Base-by-base conservation (phyloP, 2,329 filamentous ascomycete species). In the Pochonia chlamydosporia region DNA sequence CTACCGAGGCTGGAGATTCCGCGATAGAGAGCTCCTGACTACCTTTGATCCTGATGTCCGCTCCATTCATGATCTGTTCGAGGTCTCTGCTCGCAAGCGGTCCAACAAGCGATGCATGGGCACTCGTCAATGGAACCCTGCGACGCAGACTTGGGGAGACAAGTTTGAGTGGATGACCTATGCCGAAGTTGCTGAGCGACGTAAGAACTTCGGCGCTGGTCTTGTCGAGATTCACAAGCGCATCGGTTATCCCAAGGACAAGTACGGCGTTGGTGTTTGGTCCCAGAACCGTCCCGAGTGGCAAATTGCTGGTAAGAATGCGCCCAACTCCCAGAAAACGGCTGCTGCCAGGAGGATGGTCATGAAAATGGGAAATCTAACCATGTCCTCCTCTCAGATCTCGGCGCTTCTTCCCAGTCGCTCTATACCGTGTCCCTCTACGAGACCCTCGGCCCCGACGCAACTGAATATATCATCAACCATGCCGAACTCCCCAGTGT, bases 401-500 rank as follows among this genome's bases (percentile, higher is more conserved):
- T 97, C 61, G 93, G 82, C 33, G 84, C 87, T 63, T 82, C 88
- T 70, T 93, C 90, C 11, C 93, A 97, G 67, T 81, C 85, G 7
- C 80, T 97, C 25, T 97, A 78, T 69, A 88, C 86, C 20, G 90
- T 99, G 47, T 96, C 92, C 5, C 84, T 99, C 43, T 99, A 99
- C 73, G 93, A 97, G 67, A 96, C 92, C 11, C 80, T 99, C 5
- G 92, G 92, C 9, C 85, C 92, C 11, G 89, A 96, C 56, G 82
- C 91, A 3, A 91, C 88, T 48, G 90, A 97, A 70, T 97, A 88
- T 71, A 96, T 99, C 67, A 86, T 97, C 71, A 95, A 95, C 68
- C 92, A 97, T 65, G 82, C 89, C 46, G 78, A 84, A 52, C 72
- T 97, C 48, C 67, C 76, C 49, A 88, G 84, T 59, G 81, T 97